Conservation (phyloP, 345 rosid species). For the Erysimum cheiranthoides region DNA sequence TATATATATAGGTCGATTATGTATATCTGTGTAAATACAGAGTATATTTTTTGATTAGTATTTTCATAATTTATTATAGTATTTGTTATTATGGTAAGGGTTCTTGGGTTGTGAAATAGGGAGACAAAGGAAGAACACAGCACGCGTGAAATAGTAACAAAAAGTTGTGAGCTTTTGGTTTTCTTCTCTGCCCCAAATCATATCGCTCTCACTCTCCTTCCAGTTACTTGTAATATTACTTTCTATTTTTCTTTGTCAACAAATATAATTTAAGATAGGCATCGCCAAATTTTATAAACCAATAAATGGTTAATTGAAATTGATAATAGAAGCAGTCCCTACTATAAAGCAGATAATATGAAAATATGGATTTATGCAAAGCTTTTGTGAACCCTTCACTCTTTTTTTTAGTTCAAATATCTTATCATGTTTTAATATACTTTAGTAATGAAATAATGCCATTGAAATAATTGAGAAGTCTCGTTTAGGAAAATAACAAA, state of each 20-base stretch:
- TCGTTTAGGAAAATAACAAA: constrained; percentile 40
- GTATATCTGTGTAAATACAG: constrained; percentile 2
- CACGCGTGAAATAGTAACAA: constrained; percentile 59
- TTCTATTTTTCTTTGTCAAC: background rate
- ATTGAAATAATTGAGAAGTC: constrained; percentile 41
- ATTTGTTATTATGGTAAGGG: constrained; percentile 34
- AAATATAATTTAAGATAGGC: background rate
- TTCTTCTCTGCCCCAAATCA: constrained; percentile 40
- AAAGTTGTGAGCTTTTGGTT: constrained; percentile 50
- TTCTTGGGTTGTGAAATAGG: constrained; percentile 60
- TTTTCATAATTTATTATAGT: background rate
- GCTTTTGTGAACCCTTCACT: constrained; percentile 22
- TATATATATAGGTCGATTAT: constrained; percentile 18
- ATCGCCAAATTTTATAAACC: constrained; percentile 1
- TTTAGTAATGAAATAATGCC: constrained; percentile 33
- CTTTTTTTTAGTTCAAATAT: constrained; percentile 35
- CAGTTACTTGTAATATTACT: background rate
- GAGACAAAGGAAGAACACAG: constrained; percentile 51
- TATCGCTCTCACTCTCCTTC: constrained; percentile 39
- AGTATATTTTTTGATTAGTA: background rate
- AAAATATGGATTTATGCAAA: constrained; percentile 2
- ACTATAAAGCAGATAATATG: constrained; percentile 30
- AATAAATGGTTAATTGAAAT: constrained; percentile 1
- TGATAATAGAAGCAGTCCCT: constrained; percentile 37
- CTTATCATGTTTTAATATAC: constrained; percentile 31